Base-by-base conservation (phyloP, 768 basidiomycete species). In the Termitomyces eurrhizus region DNA sequence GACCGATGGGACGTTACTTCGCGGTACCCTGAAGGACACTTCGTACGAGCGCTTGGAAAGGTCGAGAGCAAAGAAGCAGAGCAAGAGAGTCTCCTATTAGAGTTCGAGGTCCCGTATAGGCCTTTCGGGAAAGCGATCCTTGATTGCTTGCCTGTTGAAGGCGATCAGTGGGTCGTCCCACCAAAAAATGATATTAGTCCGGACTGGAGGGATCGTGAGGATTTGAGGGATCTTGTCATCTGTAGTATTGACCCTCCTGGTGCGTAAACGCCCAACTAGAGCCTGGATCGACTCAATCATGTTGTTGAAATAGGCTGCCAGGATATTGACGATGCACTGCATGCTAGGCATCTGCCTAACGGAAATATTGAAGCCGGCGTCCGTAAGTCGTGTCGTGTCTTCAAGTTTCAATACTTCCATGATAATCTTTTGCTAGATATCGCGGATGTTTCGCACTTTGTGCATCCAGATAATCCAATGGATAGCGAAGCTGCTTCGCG, bases 161-260 rank as follows among this genome's bases (percentile, higher is more conserved):
- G 97, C 0, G 95, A 97, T 9, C 76, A 78, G 26, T 99, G 97
- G 97, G 85, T 90, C 13, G 96, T 99, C 0, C 94, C 95, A 14
- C 83, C 82, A 0, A 98, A 94, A 75, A 77, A 73, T 39, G 73
- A 74, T 0, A 63, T 46, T 1, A 69, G 66, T 44, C 66, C 64
- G 16, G 74, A 74, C 36, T 99, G 97, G 97, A 78, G 82, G 63
- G 89, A 90, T 62, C 79, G 97, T 65, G 88, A 91, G 70, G 97
- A 99, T 76, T 68, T 99, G 69, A 78, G 97, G 61, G 85, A 89
- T 39, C 69, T 97, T 67, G 78, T 90, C 39, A 85, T 99, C 36
- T 98, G 97, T 72, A 97, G 95, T 69, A 98, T 99, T 65, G 97
- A 99, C 76, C 97, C 97, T 3, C 95, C 94, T 13, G 87, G 94